Base-by-base conservation (phyloP, 78 protist genomes). In the Pigoraptor vietnamica region DNA sequence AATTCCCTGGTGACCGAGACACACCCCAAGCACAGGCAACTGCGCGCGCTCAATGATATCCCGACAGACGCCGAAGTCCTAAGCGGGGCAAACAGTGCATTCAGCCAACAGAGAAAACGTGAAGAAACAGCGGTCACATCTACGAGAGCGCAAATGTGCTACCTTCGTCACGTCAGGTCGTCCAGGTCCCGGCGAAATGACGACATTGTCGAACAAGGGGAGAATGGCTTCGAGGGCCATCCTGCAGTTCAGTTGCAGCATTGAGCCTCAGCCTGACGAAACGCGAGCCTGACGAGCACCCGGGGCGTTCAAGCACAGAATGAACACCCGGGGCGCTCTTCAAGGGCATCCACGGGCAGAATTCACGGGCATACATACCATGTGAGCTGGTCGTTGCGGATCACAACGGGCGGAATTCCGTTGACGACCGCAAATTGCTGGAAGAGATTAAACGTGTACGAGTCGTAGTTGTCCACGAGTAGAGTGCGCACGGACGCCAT, bases 1-100 rank as follows among this genome's bases (percentile, higher is more conserved):
- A 33, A 95, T 9, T 39, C 93, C 95, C 86, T 95, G 97, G 92
- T 90, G 95, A 2, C 97, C 97, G 48, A 96, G 93, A 87, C 97
- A 96, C 32, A 96, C 95, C 81, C 97, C 97, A 32, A 96, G 92
- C 39, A 96, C 33, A 9, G 97, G 95, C 2, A 87, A n/a, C 24
- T 14, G 39, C n/a, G 83, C 29, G 9, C 23, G 19, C 34, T 0
- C 2, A 37, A 84, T 1, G 23, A 91, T 39, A 6, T 40, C 29
- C 10, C 38, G 0, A 86, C 94, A 89, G 25, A 94, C 55, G 39
- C 97, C 96, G 34, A 95, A 90, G 94, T 95, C 97, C 36, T 9
- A 9, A 10, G 23, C n/a, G 55, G 6, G 67, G 10, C 83, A 14
- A 0, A 1, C 67, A 88, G 40, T 1, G 79, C 56, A 1, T 23